Evolutionary conservation across 148 eudicot species (phyloP).

Genomic region (Bassia scoparia): DNA sequence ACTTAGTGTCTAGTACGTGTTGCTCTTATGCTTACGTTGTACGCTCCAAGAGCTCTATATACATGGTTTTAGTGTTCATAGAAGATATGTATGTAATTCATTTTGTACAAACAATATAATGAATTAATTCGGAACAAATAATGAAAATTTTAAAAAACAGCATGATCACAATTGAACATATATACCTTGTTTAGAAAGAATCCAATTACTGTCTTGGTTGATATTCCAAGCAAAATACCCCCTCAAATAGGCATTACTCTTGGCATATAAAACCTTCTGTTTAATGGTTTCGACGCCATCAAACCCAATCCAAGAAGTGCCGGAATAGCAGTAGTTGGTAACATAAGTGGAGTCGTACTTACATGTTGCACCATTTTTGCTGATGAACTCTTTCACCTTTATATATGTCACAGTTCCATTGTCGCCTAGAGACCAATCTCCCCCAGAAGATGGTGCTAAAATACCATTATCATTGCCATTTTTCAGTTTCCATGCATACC

Average conservation of each 20-base stretch:
- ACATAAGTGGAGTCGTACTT: conserved; percentile 36
- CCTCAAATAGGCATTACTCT: conserved; percentile 27
- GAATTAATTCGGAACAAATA: no score
- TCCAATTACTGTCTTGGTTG: conserved; percentile 42
- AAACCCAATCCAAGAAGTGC: conserved; percentile 57
- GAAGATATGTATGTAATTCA: no score
- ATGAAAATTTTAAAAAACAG: no score
- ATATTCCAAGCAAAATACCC: conserved; percentile 66
- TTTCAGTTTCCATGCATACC: background rate
- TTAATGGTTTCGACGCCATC: conserved; percentile 43
- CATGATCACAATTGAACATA: background rate
- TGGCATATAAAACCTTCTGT: conserved; percentile 48
- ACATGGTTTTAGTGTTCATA: no score
- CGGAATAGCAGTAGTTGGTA: conserved; percentile 46
- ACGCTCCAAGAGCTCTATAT: no score
- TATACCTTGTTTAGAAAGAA: conserved; percentile 51
- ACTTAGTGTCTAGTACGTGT: no score
- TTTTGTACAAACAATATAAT: no score
- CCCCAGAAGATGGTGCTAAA: conserved; percentile 33
- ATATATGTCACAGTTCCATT: conserved; percentile 24
- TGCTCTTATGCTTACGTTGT: no score
- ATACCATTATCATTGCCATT: conserved; percentile 15
- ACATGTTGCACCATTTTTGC: conserved; percentile 21
- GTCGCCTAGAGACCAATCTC: conserved; percentile 12
- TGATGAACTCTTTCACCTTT: conserved; percentile 28